These are phyloP conservation scores for Panicum miliaceum DNA, from an alignment of 176 grass and related monocot genomes.

Conservation along the genomic window DNA sequence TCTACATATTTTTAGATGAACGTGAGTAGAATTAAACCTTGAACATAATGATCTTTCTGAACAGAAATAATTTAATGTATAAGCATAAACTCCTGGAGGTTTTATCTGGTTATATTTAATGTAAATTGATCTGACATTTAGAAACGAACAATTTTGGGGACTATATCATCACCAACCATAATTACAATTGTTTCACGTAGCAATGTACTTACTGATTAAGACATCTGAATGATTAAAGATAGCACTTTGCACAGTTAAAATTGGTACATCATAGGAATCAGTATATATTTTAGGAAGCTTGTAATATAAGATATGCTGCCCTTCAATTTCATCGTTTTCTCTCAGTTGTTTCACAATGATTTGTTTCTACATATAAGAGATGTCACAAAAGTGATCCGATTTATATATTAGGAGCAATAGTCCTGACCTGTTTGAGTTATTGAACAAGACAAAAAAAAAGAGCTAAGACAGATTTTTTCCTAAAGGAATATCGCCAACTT, in stretches of 20 bases:
- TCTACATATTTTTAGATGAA: conserved; percentile 49
- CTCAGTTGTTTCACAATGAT: neutral
- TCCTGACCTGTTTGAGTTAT: neutral
- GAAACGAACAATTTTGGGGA: neutral
- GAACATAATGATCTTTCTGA: conserved; percentile 4
- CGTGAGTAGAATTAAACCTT: neutral
- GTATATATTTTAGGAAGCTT: neutral
- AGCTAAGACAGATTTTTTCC: neutral
- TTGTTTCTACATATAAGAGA: neutral
- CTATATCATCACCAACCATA: neutral
- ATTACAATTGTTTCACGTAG: neutral
- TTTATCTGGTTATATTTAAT: neutral
- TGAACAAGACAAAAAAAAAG: neutral
- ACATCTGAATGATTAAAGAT: neutral
- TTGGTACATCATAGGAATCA: neutral
- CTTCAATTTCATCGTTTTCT: neutral
- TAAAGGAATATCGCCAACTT: neutral
- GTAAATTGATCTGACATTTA: neutral
- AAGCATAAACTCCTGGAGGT: neutral
- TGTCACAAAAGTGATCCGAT: neutral
- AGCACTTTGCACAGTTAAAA: neutral
- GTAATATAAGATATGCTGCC: neutral
- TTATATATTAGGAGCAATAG: neutral
- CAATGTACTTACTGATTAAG: neutral
- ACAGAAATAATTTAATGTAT: neutral